phyloP scores from a whole-genome alignment of 371 early-diverging fungal genomes.

The Actinomortierella ambigua region DNA sequence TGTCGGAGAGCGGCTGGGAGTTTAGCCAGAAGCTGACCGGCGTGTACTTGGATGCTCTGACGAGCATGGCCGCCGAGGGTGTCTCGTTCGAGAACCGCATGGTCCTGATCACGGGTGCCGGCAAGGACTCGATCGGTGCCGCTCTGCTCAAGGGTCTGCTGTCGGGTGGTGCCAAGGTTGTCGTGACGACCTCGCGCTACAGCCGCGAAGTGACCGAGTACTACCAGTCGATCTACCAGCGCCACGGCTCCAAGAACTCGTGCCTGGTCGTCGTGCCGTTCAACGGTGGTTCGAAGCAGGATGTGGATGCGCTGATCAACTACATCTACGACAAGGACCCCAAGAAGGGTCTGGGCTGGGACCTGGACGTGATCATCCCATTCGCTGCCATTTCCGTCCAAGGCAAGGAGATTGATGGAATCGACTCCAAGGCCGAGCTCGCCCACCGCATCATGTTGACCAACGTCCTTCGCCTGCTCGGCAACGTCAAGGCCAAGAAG shows the following conservation, averaged over 20 bases:
- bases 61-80: slow-evolving; percentile 76
- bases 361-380: slow-evolving; percentile 93
- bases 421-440: slow-evolving; percentile 89
- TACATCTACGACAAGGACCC: slow-evolving; percentile 85
- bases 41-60: slow-evolving; percentile 77
- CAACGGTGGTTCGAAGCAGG: slow-evolving; percentile 91
- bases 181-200: slow-evolving; percentile 94
- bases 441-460: slow-evolving; percentile 93
- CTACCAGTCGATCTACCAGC: slow-evolving; percentile 88
- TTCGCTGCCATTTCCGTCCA: slow-evolving; percentile 95
- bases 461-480: slow-evolving; percentile 83
- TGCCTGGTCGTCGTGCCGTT: slow-evolving; percentile 93
- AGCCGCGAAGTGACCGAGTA: slow-evolving; percentile 82
- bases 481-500: slow-evolving; percentile 87
- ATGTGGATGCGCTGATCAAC: slow-evolving; percentile 78
- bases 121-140: slow-evolving; percentile 91
- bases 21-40: slow-evolving; percentile 69
- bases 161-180: slow-evolving; percentile 89
- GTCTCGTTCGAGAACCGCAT: slow-evolving; percentile 81
- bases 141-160: slow-evolving; percentile 87
- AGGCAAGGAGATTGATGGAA: slow-evolving; percentile 85
- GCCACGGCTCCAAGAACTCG: slow-evolving; percentile 87
- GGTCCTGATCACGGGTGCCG: slow-evolving; percentile 92
- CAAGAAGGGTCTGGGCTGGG: slow-evolving; percentile 84
- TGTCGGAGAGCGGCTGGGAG: slow-evolving; percentile 73